Conservation (phyloP, 805 yeast genomes). For the Brettanomyces sp. region DNA sequence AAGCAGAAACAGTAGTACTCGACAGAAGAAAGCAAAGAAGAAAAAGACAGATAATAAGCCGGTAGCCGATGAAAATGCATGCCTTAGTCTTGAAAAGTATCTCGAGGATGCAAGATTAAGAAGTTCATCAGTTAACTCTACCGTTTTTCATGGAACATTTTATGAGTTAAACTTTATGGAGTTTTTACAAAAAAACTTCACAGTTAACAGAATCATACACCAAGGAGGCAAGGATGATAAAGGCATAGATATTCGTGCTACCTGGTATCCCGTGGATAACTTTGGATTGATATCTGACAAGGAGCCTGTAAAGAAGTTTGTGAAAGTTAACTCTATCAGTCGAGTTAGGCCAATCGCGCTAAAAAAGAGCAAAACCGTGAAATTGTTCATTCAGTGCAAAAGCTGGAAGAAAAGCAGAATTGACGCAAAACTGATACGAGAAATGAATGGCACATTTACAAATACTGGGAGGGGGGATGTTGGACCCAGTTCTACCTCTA, state of each 20-base stretch:
- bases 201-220: slow-evolving; percentile 29
- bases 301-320: slow-evolving; percentile 3
- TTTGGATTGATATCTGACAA: slow-evolving; percentile 5
- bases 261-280: slow-evolving; percentile 32
- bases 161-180: slow-evolving; percentile 40
- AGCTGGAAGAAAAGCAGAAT: slow-evolving; percentile 32
- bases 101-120: slow-evolving; percentile 23
- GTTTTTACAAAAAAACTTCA: slow-evolving; percentile 29
- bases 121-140: slow-evolving; percentile 33
- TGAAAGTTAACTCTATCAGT: slow-evolving; percentile 17
- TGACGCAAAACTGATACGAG: slow-evolving; percentile 40
- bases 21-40: background rate
- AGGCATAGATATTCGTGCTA: slow-evolving; percentile 48
- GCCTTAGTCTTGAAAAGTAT: slow-evolving; percentile 26
- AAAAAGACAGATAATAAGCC: background rate
- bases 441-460: slow-evolving; percentile 42
- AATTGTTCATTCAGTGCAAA: slow-evolving; percentile 47
- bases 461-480: slow-evolving; percentile 6
- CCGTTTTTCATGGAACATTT: slow-evolving; percentile 46
- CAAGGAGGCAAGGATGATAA: slow-evolving; percentile 50
- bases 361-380: slow-evolving; percentile 22
- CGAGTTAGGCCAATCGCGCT: slow-evolving; percentile 17
- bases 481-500: background rate
- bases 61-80: slow-evolving; percentile 6
- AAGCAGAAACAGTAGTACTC: slow-evolving; percentile 1